Evolutionary conservation across 225 moss, liverwort and hornwort genomes (phyloP), one percentile per base, ranked within the genome.

Genomic region (Antitrichia curtipendula): DNA sequence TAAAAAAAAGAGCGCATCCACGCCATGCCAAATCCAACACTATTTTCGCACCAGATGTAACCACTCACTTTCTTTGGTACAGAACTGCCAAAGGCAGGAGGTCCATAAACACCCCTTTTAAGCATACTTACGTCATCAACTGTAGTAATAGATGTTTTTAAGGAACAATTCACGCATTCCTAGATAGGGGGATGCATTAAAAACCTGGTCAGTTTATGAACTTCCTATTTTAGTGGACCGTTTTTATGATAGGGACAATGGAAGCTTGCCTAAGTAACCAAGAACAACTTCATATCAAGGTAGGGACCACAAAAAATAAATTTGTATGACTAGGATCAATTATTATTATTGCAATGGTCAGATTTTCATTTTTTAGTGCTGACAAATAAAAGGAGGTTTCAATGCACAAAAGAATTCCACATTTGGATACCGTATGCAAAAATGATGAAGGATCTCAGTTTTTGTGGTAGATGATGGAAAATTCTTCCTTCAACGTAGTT

Each of bases 131-230:
- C 2, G 0, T 41, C 15, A 9, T 25, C 11, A 41, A 25, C 41
- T 1, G 9, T 7, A 15, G 4, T 25, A 41, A 14, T 25, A 15
- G 0, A 8, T 70, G 41, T 25, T 70, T n/a, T 14, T 4, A 70
- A 41, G 24, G 41, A 70, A 24, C 8, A 24, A 8, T 2, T 25
- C 24, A 41, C 15, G 13, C 8, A 34, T 14, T 41, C 0, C 1
- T 25, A 70, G 8, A 27, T 25, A 40, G 5, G 8, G 8, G 3
- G 24, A 40, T 2, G 4, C 15, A 41, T 27, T 41, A 25, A 36
- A 3, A n/a, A 36, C 0, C 6, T 1, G 1, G 1, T 2, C 0
- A 4, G 5, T 8, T 25, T 40, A 27, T 41, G 25, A 40, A 70
- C 15, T 8, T 40, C 1, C 12, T n/a, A 22, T 4, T 22, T n/a